Percentiles rank a stretch among this genome's conserved stretches.
phyloP scores from a whole-genome alignment of 345 rosid genomes.

The Populus nigra region DNA sequence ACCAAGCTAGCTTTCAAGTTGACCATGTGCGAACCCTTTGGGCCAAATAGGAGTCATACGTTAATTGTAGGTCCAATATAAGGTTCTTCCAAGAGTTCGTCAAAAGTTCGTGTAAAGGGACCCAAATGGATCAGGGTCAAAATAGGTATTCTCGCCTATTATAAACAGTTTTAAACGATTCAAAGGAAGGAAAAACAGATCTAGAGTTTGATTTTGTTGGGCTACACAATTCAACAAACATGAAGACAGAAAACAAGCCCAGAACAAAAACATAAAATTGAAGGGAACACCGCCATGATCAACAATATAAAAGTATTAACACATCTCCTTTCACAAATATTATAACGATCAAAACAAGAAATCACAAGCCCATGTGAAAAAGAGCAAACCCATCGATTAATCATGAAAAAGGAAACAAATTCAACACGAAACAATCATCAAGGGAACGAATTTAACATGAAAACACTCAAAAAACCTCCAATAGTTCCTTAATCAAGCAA shows the following conservation, averaged over 20 bases:
- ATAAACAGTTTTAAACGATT: not conserved
- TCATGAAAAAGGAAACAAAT: not conserved
- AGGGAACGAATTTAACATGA: not conserved
- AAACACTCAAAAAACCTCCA: not conserved
- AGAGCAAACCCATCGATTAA: not conserved
- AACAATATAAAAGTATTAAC: too few species aligned
- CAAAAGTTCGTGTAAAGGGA: too few species aligned
- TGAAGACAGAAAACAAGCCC: slow-evolving; percentile 11
- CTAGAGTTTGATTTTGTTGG: not conserved
- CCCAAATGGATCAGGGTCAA: slow-evolving; percentile 2
- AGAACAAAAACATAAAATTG: not conserved
- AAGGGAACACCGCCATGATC: not conserved
- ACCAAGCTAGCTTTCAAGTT: not conserved
- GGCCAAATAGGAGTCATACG: not conserved
- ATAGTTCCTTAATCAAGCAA: not conserved
- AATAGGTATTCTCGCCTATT: not conserved
- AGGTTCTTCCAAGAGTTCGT: too few species aligned
- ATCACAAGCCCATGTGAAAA: not conserved
- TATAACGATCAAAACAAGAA: not conserved
- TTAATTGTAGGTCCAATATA: not conserved
- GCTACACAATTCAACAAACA: not conserved
- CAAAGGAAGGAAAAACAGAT: not conserved
- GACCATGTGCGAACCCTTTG: not conserved
- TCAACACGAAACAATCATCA: not conserved
- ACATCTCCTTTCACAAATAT: not conserved